Percentiles rank a stretch among this genome's conserved stretches.
Evolutionary conservation across 345 rosid species (phyloP).

Genomic region (Theobroma cacao): DNA sequence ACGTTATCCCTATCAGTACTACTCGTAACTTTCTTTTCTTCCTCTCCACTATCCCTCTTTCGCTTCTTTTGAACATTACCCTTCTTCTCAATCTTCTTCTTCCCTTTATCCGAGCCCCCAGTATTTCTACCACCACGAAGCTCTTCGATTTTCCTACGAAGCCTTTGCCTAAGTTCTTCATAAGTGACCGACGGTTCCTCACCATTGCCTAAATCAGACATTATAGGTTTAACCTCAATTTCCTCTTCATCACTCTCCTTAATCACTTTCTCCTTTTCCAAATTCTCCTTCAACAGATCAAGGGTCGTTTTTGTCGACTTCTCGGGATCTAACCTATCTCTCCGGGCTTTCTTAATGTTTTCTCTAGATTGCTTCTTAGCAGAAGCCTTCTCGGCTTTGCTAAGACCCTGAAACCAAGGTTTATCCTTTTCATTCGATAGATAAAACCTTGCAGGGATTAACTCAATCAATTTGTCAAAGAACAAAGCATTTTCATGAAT

Average conservation of each 20-base stretch:
- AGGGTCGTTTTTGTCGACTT: constrained; percentile 54
- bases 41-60: constrained; percentile 50
- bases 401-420: constrained; percentile 79
- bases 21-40: constrained; percentile 27
- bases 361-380: constrained; percentile 65
- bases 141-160: constrained; percentile 63
- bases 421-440: constrained; percentile 73
- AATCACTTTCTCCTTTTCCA: constrained; percentile 56
- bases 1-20: constrained; percentile 36
- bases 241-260: constrained; percentile 44
- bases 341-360: constrained; percentile 77
- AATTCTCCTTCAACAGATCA: constrained; percentile 57
- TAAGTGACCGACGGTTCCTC: constrained; percentile 46
- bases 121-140: constrained; percentile 53
- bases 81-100: constrained; percentile 31
- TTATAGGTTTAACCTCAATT: constrained; percentile 32
- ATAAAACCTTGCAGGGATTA: constrained; percentile 89
- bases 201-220: constrained; percentile 36
- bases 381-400: constrained; percentile 57
- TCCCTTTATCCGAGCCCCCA: constrained; percentile 25
- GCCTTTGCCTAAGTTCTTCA: constrained; percentile 77
- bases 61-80: constrained; percentile 46
- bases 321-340: constrained; percentile 75
- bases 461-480: constrained; percentile 74
- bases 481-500: constrained; percentile 52